phyloP scores from a whole-genome alignment of 1,139 yeast species.

The Candida sp. region DNA sequence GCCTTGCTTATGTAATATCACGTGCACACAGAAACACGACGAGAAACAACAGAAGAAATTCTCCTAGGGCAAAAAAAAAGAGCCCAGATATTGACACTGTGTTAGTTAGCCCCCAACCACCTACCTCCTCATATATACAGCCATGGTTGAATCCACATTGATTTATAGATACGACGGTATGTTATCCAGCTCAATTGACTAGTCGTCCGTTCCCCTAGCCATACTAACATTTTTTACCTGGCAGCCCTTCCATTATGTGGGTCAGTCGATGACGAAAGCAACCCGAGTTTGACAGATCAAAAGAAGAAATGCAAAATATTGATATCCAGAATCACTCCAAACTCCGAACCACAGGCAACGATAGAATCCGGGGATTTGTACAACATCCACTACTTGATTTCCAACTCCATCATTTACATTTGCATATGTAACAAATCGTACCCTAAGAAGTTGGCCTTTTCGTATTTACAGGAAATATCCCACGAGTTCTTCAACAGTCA shows the following conservation, averaged over 20 bases:
- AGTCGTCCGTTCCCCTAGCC: background rate
- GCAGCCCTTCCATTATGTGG: conserved; percentile 88
- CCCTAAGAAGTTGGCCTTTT: conserved; percentile 89
- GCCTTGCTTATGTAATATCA: background rate
- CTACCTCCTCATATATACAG: too few relatives aligned
- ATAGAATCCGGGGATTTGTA: conserved; percentile 71
- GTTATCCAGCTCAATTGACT: conserved; percentile 23
- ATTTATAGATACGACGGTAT: conserved; percentile 75
- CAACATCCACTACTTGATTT: conserved; percentile 76
- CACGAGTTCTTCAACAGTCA: conserved; percentile 84
- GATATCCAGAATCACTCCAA: conserved; percentile 75
- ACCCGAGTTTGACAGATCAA: conserved; percentile 64
- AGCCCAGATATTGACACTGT: conserved; percentile 4
- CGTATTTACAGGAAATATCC: conserved; percentile 82
- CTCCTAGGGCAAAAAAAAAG: background rate
- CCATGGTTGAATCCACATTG: conserved; percentile 73
- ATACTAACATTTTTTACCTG: conserved; percentile 5
- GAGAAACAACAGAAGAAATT: background rate
- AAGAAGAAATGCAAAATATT: conserved; percentile 86
- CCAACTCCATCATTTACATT: conserved; percentile 70
- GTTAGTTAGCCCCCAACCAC: background rate
- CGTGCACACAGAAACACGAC: too few relatives aligned
- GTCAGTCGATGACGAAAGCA: conserved; percentile 82
- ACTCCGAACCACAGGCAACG: conserved; percentile 86
- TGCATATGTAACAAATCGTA: conserved; percentile 79